Base-by-base conservation (phyloP, 75 land plant genomes). In the Pseudotsuga menziesii region DNA sequence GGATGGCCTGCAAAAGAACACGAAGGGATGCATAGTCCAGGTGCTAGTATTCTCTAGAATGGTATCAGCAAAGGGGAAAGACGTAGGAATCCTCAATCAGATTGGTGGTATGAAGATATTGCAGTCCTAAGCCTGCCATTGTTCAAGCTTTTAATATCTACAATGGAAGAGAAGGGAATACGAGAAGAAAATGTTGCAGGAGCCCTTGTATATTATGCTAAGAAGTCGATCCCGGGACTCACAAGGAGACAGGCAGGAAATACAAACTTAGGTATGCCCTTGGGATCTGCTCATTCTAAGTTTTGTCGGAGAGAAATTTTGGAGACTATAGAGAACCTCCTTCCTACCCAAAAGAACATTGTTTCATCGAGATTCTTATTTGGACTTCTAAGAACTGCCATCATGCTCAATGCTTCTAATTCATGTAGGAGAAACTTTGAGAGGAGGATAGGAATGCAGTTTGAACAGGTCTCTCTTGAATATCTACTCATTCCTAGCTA, bases 401-500 rank as follows among this genome's bases (percentile, higher is more conserved):
- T 82, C 64, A 91, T 93, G 17, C 73, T 93, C 57, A 77, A 78
- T 52, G 91, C 88, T 4, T 83, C 88, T 1, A 85, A 81, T 17
- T 72, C 63, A 8, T 83, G 88, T 36, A 61, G 78, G 35, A 67
- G 64, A 23, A 76, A 73, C 19, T 73, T 93, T 78, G 96, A 93
- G 85, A 82, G 56, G 84, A 91, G 80, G 77, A 91, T 91, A 54
- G 96, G 84, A 26, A 62, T 77, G 60, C 88, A 91, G 75, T 79
- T 93, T 63, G 93, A 93, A 57, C 82, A 77, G 62, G 96, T 93
- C 22, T 76, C 85, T 5, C 69, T 93, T 22, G 96, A 93, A 75
- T 91, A 93, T 77, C 80, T 93, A 23, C 78, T 93, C 62, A 82
- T 93, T 19, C 96, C 96, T 35, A 93, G 91, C 77, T 93, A 91